phyloP scores from a whole-genome alignment of 768 basidiomycete species.

The Daedaleopsis sinensis region DNA sequence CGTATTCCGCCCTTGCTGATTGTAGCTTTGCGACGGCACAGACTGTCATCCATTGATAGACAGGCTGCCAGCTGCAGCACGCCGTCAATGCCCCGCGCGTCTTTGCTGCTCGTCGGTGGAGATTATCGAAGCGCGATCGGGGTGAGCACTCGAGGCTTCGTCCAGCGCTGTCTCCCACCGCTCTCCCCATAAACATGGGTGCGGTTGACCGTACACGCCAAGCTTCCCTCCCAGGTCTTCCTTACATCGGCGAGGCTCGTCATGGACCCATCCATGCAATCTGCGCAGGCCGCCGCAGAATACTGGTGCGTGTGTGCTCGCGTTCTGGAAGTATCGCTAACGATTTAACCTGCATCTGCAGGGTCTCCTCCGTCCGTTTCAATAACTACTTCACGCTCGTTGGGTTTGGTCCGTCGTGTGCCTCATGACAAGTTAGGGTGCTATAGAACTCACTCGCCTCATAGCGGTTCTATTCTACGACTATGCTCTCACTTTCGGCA shows the following conservation, averaged over 20 bases:
- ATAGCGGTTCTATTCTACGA: slow-evolving; percentile 47
- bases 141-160: background rate
- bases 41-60: background rate
- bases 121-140: background rate
- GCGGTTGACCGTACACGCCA: background rate
- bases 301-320: slow-evolving; percentile 4
- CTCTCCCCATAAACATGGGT: background rate
- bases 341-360: slow-evolving; percentile 3
- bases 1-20: background rate
- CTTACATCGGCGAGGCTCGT: background rate
- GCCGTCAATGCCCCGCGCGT: background rate
- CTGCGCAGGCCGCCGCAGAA: slow-evolving; percentile 7
- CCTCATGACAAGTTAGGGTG: background rate
- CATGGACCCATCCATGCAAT: background rate
- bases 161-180: background rate
- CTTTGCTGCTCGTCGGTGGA: background rate
- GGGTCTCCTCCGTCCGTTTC: slow-evolving; percentile 9
- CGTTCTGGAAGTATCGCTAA: slow-evolving; percentile 1
- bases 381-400: slow-evolving; percentile 6
- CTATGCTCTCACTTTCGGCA: slow-evolving; percentile 45
- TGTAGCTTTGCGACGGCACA: background rate
- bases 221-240: background rate
- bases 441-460: background rate
- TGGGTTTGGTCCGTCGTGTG: slow-evolving; percentile 4
- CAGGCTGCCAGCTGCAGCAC: no score